phyloP scores from a whole-genome alignment of 192 early-diverging fungal genomes.

The Pilaira anomala region DNA sequence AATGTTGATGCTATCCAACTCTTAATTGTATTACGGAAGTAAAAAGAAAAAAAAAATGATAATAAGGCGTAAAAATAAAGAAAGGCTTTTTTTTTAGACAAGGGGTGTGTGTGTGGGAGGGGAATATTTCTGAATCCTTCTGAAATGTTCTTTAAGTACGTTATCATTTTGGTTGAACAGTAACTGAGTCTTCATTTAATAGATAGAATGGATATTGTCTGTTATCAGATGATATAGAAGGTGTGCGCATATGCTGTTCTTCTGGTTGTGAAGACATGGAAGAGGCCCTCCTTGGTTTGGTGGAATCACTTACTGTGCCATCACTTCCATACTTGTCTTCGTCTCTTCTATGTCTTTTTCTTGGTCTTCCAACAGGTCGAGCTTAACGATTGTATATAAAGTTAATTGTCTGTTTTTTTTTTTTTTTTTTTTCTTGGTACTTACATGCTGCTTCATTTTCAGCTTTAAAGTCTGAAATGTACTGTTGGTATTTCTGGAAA shows the following conservation, averaged over 20 bases:
- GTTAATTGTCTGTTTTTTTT: background rate
- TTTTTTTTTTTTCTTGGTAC: background rate
- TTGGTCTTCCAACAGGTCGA: constrained; percentile 29
- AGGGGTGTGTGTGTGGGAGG: background rate
- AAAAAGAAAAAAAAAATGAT: too few species aligned
- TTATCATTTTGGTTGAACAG: background rate
- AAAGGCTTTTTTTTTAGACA: background rate
- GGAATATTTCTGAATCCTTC: background rate
- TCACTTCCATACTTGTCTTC: background rate
- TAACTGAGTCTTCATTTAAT: constrained; percentile 16
- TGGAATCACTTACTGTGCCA: background rate
- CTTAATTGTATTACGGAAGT: too few species aligned
- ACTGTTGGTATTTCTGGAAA: constrained; percentile 38
- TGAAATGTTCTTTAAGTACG: background rate
- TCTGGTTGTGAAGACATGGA: background rate
- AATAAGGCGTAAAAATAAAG: too few species aligned
- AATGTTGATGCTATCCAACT: too few species aligned
- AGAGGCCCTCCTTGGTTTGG: background rate
- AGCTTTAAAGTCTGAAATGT: constrained; percentile 37
- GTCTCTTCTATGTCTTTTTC: constrained; percentile 13
- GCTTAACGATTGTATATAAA: constrained; percentile 1
- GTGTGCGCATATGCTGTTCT: background rate
- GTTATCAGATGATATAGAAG: constrained; percentile 1
- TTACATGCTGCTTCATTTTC: constrained; percentile 39
- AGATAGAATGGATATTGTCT: constrained; percentile 23